Percentiles rank a stretch among this genome's conserved stretches.
Evolutionary conservation across 106 monocot genomes (phyloP).

Genomic region (Alisma plantagoaquatica): DNA sequence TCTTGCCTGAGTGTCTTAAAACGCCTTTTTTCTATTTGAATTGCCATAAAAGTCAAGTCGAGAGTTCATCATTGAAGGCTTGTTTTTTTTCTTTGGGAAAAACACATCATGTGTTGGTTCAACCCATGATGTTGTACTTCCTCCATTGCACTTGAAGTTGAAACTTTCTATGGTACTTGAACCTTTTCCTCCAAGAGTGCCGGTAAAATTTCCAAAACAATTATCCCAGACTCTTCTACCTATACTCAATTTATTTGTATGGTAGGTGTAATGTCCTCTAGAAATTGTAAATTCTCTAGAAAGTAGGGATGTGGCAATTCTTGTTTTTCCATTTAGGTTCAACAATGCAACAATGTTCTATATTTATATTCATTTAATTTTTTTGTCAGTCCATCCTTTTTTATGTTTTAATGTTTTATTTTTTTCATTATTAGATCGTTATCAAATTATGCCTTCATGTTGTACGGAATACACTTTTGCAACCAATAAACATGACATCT

Average conservation of each 20-base stretch:
- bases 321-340: constrained; percentile 85
- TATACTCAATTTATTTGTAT: background rate
- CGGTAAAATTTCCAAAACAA: constrained; percentile 28
- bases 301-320: constrained; percentile 86
- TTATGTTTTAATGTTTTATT: background rate
- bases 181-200: constrained; percentile 97
- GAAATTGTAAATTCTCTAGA: constrained; percentile 81
- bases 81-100: constrained; percentile 91
- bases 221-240: background rate
- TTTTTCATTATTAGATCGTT: constrained; percentile 47
- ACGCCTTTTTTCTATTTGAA: constrained; percentile 38
- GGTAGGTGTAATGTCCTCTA: constrained; percentile 94
- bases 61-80: constrained; percentile 74
- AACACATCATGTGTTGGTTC: constrained; percentile 69
- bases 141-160: constrained; percentile 75
- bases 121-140: constrained; percentile 62
- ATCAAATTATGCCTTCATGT: constrained; percentile 73
- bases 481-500: constrained; percentile 52
- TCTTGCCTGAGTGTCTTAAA: too few relatives aligned
- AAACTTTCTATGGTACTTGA: constrained; percentile 81
- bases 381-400: background rate
- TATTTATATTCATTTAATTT: background rate
- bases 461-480: constrained; percentile 81
- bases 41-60: constrained; percentile 94
- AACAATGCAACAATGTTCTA: constrained; percentile 40